A percentile compares a stretch with the other conserved stretches of the same genome.
Conservation (phyloP, 768 basidiomycete genomes). For the Lactarius tabidus region DNA sequence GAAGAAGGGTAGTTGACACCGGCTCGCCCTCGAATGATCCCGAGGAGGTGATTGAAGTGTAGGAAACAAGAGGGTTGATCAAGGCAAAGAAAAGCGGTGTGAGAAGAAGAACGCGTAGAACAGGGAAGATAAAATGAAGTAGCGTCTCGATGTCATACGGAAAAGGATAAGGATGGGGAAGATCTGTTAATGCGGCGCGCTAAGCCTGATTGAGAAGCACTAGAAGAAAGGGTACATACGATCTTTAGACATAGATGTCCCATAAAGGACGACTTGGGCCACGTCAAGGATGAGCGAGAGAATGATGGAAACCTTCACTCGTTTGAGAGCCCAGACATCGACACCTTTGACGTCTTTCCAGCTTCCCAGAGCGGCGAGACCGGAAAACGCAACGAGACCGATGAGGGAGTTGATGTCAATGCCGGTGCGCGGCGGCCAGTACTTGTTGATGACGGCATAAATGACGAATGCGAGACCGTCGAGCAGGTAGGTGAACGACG, state of each 20-base stretch:
- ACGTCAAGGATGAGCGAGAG: slow-evolving; percentile 57
- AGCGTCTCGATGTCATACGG: slow-evolving; percentile 36
- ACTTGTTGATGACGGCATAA: slow-evolving; percentile 57
- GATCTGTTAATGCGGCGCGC: slow-evolving; percentile 9
- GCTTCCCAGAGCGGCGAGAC: slow-evolving; percentile 68
- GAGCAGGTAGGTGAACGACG: slow-evolving; percentile 67
- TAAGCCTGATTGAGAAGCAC: background rate
- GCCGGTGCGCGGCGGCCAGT: slow-evolving; percentile 61
- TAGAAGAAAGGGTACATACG: slow-evolving; percentile 19
- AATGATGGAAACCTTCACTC: slow-evolving; percentile 52
- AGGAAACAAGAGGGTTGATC: slow-evolving; percentile 59
- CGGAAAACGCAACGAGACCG: slow-evolving; percentile 66
- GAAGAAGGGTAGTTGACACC: slow-evolving; percentile 50
- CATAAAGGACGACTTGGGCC: slow-evolving; percentile 52
- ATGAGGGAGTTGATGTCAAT: slow-evolving; percentile 64
- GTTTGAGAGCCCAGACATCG: slow-evolving; percentile 59
- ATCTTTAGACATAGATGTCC: slow-evolving; percentile 37
- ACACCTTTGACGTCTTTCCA: slow-evolving; percentile 76
- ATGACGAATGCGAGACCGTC: slow-evolving; percentile 74
- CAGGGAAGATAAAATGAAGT: slow-evolving; percentile 52
- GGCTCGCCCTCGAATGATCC: slow-evolving; percentile 33
- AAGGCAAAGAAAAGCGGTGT: slow-evolving; percentile 58
- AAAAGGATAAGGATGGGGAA: slow-evolving; percentile 22
- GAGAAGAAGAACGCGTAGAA: slow-evolving; percentile 62
- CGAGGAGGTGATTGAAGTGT: slow-evolving; percentile 47